Base-by-base conservation (phyloP, 164 flowering plant species). In the Vitis amurensis region DNA sequence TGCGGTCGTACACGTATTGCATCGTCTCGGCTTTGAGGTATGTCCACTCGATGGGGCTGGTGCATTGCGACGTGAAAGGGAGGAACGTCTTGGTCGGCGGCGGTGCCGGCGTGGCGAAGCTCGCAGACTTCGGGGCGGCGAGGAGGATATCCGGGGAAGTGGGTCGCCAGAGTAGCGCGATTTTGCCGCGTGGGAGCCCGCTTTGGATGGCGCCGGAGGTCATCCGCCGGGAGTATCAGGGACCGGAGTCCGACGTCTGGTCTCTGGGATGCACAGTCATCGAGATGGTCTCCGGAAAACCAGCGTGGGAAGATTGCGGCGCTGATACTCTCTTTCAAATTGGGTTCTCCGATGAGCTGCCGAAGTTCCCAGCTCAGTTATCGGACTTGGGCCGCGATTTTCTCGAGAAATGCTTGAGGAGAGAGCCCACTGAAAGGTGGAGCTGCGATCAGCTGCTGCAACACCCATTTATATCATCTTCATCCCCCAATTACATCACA, bases 131-230 rank as follows among this genome's bases (percentile, higher is more conserved):
- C 61, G 98, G 98, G 0, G 81, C 94, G 5, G 91, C 91, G 30
- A 65, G 57, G 53, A 55, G 55, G 47, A 2, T 74, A n/a, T 11
- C 66, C 48, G 68, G 59, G 48, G 55, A 48, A 1, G 8, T 3
- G 50, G 5, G 37, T 10, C 9, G 16, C 12, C 2, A 65, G 51
- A 13, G 55, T 13, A 23, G 13, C 0, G 19, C 31, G 70, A 66
- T 70, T 2, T 4, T 31, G 64, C 80, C 87, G 3, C 80, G 86
- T 8, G 98, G 98, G 16, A 91, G 90, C n/a, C 96, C 96, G 2
- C 76, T 88, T 17, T 91, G 94, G 94, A 92, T 92, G 98, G 96
- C 98, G 31, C 98, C 98, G 70, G 97, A 91, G 78, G 91, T 87
- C 3, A 61, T 85, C 2, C 72, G 91, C 4, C 75, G 84, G 4